A percentile compares a stretch with the other conserved stretches of the same genome.
Evolutionary conservation across 192 early-diverging fungal species (phyloP).

Genomic region (Chytriomyces sp.): DNA sequence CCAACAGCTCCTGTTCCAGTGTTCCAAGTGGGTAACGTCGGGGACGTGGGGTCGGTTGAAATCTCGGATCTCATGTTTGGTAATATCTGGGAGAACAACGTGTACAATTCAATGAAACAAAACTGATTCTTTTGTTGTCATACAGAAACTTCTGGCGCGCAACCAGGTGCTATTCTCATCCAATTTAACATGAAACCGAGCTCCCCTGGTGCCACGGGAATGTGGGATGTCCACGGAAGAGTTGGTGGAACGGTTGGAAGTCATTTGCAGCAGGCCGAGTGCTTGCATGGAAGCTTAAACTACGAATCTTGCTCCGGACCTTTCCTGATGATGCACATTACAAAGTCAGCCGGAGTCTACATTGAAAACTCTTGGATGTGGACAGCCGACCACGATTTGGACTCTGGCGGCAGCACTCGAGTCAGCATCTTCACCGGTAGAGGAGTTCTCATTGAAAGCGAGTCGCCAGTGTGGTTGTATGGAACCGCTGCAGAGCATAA

Average conservation of each 20-base stretch:
- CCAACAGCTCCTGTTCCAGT: constrained; percentile 35
- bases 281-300: constrained; percentile 17
- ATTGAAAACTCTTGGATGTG: constrained; percentile 51
- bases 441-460: constrained; percentile 46
- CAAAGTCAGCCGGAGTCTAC: constrained; percentile 42
- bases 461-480: constrained; percentile 43
- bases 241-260: constrained; percentile 48
- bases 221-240: constrained; percentile 54
- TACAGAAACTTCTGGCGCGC: constrained; percentile 20
- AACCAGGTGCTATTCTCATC: constrained; percentile 48
- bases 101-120: too few relatives aligned
- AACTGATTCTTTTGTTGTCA: too few relatives aligned
- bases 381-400: constrained; percentile 55
- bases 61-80: constrained; percentile 32
- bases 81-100: too few relatives aligned
- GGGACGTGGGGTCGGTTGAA: constrained; percentile 49
- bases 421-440: constrained; percentile 47
- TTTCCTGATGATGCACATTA: constrained; percentile 38
- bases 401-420: constrained; percentile 3
- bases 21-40: constrained; percentile 44
- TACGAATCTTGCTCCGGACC: constrained; percentile 36
- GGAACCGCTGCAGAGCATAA: constrained; percentile 51
- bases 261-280: constrained; percentile 30
- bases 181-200: constrained; percentile 45
- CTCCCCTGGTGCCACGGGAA: constrained; percentile 37